A percentile compares a stretch with the other conserved stretches of the same genome.
These are phyloP conservation scores for Fusarium humuli DNA, from an alignment of 2,329 filamentous ascomycete species.

Conservation along the genomic window DNA sequence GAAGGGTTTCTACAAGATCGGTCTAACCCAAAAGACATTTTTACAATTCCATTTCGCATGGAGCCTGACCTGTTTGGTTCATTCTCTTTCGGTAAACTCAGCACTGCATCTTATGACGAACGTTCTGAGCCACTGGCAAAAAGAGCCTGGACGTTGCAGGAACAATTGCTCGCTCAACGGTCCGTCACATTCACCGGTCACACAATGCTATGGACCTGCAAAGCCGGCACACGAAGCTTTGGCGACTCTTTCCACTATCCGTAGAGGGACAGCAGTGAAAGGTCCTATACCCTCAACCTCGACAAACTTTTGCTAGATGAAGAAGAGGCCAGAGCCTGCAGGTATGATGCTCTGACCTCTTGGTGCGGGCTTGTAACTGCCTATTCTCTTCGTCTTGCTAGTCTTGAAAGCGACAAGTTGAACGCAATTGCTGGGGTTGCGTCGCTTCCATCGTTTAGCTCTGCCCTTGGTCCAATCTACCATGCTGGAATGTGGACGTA, in stretches of 20 bases:
- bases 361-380: neutral
- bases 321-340: neutral
- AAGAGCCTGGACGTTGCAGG: neutral
- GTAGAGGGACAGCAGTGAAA: neutral
- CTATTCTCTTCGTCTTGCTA: neutral
- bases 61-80: neutral
- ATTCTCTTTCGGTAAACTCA: neutral
- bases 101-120: neutral
- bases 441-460: neutral
- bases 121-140: neutral
- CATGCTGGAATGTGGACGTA: neutral
- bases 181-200: neutral
- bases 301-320: neutral
- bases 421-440: conserved; percentile 1
- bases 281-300: neutral
- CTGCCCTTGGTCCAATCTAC: neutral
- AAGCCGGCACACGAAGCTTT: neutral
- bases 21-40: rapidly evolving
- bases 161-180: neutral
- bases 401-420: neutral
- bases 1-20: neutral
- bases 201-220: neutral
- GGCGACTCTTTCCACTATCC: neutral
- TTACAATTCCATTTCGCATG: neutral
- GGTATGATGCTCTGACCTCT: neutral